These are phyloP conservation scores for Sugiyamaella qingdaonensis DNA, from an alignment of 805 yeast genomes.

Conservation along the genomic window DNA sequence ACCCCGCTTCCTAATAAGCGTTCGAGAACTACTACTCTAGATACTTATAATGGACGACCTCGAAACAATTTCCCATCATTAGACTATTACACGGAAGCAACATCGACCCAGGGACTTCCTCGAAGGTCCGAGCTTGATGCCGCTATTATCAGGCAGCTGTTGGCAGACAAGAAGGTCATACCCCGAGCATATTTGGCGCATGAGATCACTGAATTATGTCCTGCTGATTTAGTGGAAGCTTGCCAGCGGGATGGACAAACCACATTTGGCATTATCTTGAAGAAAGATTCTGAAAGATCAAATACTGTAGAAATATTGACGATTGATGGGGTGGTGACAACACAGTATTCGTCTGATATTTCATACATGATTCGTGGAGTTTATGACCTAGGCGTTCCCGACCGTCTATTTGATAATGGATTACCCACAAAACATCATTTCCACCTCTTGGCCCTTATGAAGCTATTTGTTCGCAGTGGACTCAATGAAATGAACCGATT, in stretches of 20 bases:
- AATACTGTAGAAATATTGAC: constrained; percentile 1
- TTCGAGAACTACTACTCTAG: neutral
- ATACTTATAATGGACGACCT: constrained; percentile 12
- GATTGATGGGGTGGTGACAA: constrained; percentile 7
- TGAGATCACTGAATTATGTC: neutral
- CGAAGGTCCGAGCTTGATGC: neutral
- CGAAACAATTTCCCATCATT: constrained; percentile 2
- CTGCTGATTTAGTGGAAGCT: constrained; percentile 15
- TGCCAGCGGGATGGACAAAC: constrained; percentile 11
- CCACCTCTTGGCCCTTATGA: constrained; percentile 2
- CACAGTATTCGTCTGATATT: neutral
- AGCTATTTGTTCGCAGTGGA: constrained; percentile 1
- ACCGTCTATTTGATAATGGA: neutral
- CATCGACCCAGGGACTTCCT: neutral
- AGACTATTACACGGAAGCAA: constrained; percentile 2
- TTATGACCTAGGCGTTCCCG: neutral
- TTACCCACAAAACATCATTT: neutral
- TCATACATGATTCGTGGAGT: constrained; percentile 6
- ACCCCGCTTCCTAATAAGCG: constrained; percentile 10
- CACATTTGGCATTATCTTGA: constrained; percentile 13
- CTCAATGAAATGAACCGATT: neutral
- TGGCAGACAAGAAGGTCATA: neutral
- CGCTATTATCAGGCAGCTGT: neutral
- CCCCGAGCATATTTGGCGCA: neutral
- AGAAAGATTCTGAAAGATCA: neutral